Evolutionary conservation across 1,284 basidiomycete genomes (phyloP).

Genomic region (Tetrapyrgos nigripes): DNA sequence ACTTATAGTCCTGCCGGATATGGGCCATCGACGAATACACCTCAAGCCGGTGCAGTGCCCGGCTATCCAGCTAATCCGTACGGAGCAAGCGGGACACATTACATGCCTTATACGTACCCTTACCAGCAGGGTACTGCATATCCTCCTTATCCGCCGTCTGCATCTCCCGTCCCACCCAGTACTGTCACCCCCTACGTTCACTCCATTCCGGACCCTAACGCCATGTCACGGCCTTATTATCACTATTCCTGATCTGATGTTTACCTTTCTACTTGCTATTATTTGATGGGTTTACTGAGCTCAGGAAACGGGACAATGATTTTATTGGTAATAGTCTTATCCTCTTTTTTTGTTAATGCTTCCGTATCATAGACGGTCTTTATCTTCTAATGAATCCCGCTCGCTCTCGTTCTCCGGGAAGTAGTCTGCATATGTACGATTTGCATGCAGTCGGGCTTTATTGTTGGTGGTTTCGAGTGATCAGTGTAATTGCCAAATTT

Average conservation of each 20-base stretch:
- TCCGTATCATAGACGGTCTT: too few species aligned
- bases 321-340: background rate
- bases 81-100: background rate
- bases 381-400: too few species aligned
- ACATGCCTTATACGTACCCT: conserved; percentile 8
- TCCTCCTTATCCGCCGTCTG: background rate
- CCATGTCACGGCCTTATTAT: background rate
- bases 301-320: background rate
- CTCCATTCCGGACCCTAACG: background rate
- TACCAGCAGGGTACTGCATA: background rate
- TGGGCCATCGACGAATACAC: background rate
- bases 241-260: background rate
- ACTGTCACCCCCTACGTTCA: background rate
- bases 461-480: too few species aligned
- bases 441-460: too few species aligned
- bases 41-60: background rate
- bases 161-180: background rate
- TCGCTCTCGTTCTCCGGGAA: too few species aligned
- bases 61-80: conserved; percentile 5
- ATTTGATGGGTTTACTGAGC: background rate
- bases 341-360: background rate
- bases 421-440: too few species aligned
- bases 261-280: background rate
- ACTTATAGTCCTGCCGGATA: background rate
- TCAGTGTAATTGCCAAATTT: too few species aligned